Base-by-base conservation (phyloP, 345 rosid genomes). In the Kandelia obovata region DNA sequence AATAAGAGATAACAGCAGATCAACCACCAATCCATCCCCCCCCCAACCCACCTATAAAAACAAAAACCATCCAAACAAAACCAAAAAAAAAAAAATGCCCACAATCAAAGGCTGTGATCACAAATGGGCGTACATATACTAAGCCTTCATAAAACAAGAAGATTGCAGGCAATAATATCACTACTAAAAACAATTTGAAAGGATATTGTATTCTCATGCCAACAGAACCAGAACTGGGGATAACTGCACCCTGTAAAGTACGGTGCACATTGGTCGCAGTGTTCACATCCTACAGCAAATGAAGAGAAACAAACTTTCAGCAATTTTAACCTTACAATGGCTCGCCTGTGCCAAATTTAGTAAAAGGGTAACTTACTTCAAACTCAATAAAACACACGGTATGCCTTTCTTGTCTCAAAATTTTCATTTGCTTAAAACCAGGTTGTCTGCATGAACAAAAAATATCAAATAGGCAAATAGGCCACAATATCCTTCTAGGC, bases 171-270 rank as follows among this genome's bases (percentile, higher is more conserved):
- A 8, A 25, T 53, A 57, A 6, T 35, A 56, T 56, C 52, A 20
- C 6, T 4, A 25, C 2, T 16, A 57, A 71, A 57, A 34, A 57
- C 53, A 73, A 13, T 52, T 39, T 15, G 62, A 76, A 89, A 94
- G 97, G 98, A 95, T 95, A 95, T 87, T 95, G 99, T 79, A 95
- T 95, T 66, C 99, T 89, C 99, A 95, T 95, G 83, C 99, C 99
- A 79, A 95, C 80, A 71, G 96, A 87, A 69, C 97, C 99, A 74
- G 98, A 87, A 73, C 98, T 90, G 62, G 96, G 92, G 66, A 92
- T 90, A 66, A 88, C 96, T 77, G 96, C 96, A 61, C 96, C 96
- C 83, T 92, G 99, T 69, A 92, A 83, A 77, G 25, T 86, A 62
- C 84, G 97, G 80, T 95, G 98, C 75, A 95, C 99, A 61, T 84